These are phyloP conservation scores for Candida saitoana DNA, from an alignment of 805 yeast genomes.

Conservation along the genomic window DNA sequence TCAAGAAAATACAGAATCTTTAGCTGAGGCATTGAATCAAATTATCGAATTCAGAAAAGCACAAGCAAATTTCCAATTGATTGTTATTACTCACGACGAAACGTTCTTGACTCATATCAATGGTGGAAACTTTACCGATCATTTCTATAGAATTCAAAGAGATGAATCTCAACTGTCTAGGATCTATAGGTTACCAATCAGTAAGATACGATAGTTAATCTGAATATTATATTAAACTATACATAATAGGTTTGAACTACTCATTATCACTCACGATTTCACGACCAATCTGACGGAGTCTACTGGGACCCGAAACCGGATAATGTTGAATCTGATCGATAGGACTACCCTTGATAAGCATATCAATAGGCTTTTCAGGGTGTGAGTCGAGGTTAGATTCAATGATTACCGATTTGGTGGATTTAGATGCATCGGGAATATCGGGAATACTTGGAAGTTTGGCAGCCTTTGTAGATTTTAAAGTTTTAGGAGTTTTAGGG, in stretches of 20 bases:
- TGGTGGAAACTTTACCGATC: conserved; percentile 81
- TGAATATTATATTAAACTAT: too few relatives aligned
- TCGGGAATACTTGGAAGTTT: too few relatives aligned
- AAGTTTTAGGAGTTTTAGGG: neutral
- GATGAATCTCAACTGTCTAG: conserved; percentile 78
- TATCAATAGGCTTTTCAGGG: neutral
- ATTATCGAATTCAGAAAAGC: conserved; percentile 70
- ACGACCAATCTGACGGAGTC: neutral
- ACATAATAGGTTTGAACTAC: too few relatives aligned
- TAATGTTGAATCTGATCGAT: neutral
- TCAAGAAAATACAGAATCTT: conserved; percentile 78
- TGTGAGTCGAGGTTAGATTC: neutral
- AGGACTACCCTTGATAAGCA: neutral
- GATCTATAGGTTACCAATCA: conserved; percentile 50
- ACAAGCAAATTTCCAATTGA: conserved; percentile 88
- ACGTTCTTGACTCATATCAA: conserved; percentile 80
- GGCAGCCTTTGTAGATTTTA: neutral
- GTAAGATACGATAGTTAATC: conserved; percentile 27
- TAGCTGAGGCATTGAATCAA: conserved; percentile 73
- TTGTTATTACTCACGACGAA: conserved; percentile 96
- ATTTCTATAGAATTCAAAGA: conserved; percentile 76
- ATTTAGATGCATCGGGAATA: neutral
- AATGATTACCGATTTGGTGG: conserved; percentile 36
- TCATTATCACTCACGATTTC: neutral
- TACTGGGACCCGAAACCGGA: neutral